phyloP scores from a whole-genome alignment of 495 filamentous ascomycete species.

The Diplogelasinospora grovesii region DNA sequence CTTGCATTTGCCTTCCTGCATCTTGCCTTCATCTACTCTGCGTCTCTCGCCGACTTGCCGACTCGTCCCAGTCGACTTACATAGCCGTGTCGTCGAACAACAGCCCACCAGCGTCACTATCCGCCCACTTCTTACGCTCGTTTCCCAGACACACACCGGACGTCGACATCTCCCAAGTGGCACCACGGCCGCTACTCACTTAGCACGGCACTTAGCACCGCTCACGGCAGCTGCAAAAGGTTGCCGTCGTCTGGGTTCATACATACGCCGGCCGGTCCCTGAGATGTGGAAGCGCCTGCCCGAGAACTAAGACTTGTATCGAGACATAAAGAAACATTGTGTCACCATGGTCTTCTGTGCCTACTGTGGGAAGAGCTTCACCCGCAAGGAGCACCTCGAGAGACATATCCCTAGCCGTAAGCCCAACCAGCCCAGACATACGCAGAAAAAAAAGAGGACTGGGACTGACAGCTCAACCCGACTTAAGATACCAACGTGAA shows the following conservation, averaged over 20 bases:
- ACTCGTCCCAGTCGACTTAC: slow-evolving; percentile 3
- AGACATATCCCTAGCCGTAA: slow-evolving; percentile 56
- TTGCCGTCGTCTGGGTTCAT: background rate
- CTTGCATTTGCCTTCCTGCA: slow-evolving; percentile 6
- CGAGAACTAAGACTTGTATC: background rate
- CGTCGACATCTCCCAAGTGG: slow-evolving; percentile 2
- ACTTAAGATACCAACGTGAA: slow-evolving; percentile 57
- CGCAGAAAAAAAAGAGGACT: background rate
- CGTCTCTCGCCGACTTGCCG: background rate
- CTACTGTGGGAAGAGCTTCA: slow-evolving; percentile 58
- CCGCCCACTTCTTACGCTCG: background rate
- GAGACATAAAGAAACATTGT: background rate
- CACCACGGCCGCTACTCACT: background rate
- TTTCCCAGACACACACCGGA: background rate
- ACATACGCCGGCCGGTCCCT: background rate
- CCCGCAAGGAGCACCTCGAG: slow-evolving; percentile 60
- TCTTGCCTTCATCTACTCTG: slow-evolving; percentile 12
- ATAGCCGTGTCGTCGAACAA: slow-evolving; percentile 1
- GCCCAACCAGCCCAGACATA: slow-evolving; percentile 14
- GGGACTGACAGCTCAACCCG: slow-evolving; percentile 10
- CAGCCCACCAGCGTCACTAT: background rate
- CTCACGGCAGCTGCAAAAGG: slow-evolving; percentile 1
- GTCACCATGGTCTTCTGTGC: slow-evolving; percentile 49
- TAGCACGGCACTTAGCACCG: slow-evolving; percentile 9
- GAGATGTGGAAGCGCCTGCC: background rate